Evolutionary conservation across 805 yeast species (phyloP).

Genomic region (Wickerhamiella galacta): DNA sequence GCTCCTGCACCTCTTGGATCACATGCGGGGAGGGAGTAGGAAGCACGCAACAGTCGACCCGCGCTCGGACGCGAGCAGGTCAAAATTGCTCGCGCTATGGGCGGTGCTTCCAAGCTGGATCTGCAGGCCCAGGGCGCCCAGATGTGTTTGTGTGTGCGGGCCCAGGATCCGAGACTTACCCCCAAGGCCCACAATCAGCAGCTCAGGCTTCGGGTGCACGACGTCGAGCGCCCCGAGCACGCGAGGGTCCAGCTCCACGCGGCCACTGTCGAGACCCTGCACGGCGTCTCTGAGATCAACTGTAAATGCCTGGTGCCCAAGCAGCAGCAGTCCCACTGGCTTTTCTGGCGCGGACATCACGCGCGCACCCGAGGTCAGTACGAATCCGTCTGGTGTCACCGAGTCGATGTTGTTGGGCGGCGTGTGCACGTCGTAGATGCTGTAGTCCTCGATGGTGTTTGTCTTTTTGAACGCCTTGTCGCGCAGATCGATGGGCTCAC

Average conservation of each 20-base stretch:
- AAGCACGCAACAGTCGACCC: constrained; percentile 60
- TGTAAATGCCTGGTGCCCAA: constrained; percentile 40
- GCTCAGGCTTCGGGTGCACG: constrained; percentile 62
- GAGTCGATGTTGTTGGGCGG: constrained; percentile 37
- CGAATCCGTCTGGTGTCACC: constrained; percentile 38
- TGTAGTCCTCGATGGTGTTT: constrained; percentile 22
- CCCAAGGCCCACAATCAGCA: constrained; percentile 58
- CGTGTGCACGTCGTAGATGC: constrained; percentile 28
- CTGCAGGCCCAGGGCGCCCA: constrained; percentile 49
- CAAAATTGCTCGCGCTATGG: constrained; percentile 54
- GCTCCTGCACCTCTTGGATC: no score
- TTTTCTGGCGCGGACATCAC: constrained; percentile 16
- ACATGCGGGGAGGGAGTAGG: constrained; percentile 51
- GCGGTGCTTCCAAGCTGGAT: constrained; percentile 47
- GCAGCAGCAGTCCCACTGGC: constrained; percentile 18
- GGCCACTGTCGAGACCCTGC: constrained; percentile 33
- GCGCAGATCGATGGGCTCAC: constrained; percentile 10
- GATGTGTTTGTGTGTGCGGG: constrained; percentile 32
- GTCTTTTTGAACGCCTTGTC: constrained; percentile 16
- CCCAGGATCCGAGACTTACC: constrained; percentile 40
- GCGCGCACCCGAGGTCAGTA: constrained; percentile 36
- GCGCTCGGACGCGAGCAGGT: constrained; percentile 63
- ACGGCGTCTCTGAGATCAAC: constrained; percentile 29
- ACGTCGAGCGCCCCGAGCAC: constrained; percentile 34
- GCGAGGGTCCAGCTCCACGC: constrained; percentile 34